Evolutionary conservation across 1,284 basidiomycete species (phyloP).

Genomic region (Austroboletus niveus): DNA sequence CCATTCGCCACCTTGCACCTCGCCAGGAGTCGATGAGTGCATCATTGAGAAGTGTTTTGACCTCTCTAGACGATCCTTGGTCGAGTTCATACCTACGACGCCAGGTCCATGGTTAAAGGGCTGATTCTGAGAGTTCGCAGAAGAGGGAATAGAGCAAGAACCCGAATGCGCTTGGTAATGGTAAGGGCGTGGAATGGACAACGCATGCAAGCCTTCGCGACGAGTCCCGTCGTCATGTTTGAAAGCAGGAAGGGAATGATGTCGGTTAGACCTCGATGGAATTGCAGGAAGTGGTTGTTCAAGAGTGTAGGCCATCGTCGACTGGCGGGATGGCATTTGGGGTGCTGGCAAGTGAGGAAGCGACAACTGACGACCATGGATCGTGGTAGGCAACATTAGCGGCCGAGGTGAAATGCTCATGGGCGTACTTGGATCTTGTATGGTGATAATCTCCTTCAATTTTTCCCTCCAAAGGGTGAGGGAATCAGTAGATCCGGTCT

Average conservation of each 20-base stretch:
- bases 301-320: slow-evolving; percentile 5
- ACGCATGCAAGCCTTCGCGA: not conserved
- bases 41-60: slow-evolving; percentile 25
- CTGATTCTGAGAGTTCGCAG: not conserved
- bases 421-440: not conserved
- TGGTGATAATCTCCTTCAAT: slow-evolving; percentile 1
- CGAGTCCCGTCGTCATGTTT: slow-evolving; percentile 3
- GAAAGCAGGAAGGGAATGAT: slow-evolving; percentile 25
- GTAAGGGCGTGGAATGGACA: slow-evolving; percentile 1
- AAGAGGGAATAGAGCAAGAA: slow-evolving; percentile 3
- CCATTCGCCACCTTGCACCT: not conserved
- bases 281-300: not conserved
- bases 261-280: slow-evolving; percentile 15
- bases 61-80: not conserved
- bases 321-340: slow-evolving; percentile 13
- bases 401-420: slow-evolving; percentile 1
- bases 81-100: not conserved
- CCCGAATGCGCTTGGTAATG: slow-evolving; percentile 10
- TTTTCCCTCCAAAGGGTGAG: slow-evolving; percentile 7
- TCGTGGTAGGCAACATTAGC: slow-evolving; percentile 7
- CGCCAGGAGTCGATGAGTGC: slow-evolving; percentile 8
- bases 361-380: slow-evolving; percentile 8
- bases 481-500: slow-evolving; percentile 14
- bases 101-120: not conserved
- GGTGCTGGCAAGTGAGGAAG: slow-evolving; percentile 1